Percentiles rank a stretch among this genome's conserved stretches.
phyloP scores from a whole-genome alignment of 2,329 filamentous ascomycete genomes.

The Exophiala spinifera region DNA sequence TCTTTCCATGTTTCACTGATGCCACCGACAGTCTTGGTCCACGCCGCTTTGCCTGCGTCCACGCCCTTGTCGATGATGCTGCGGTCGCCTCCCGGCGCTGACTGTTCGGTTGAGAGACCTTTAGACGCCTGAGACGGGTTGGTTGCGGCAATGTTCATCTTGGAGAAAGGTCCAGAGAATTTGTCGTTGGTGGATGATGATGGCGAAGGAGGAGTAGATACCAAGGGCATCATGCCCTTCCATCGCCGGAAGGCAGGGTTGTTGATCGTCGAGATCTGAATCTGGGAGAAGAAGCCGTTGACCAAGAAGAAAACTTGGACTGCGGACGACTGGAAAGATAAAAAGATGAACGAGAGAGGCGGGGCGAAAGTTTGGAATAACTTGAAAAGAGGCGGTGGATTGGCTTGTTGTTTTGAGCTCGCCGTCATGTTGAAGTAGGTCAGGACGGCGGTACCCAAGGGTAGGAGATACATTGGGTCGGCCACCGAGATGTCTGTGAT shows the following conservation, averaged over 20 bases:
- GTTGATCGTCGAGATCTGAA: slow-evolving; percentile 8
- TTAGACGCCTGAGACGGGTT: neutral
- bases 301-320: slow-evolving; percentile 19
- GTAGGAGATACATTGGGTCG: slow-evolving; percentile 77
- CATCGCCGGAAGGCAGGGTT: slow-evolving; percentile 4
- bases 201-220: neutral
- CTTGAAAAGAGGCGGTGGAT: slow-evolving; percentile 30
- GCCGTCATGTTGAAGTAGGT: slow-evolving; percentile 61
- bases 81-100: slow-evolving; percentile 16
- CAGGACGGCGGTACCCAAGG: slow-evolving; percentile 56
- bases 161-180: slow-evolving; percentile 1
- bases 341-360: slow-evolving; percentile 42
- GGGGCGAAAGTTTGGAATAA: slow-evolving; percentile 48
- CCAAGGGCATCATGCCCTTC: slow-evolving; percentile 4
- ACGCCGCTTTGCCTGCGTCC: slow-evolving; percentile 32
- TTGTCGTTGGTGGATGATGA: neutral
- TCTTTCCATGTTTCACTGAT: slow-evolving; percentile 8
- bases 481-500: slow-evolving; percentile 69
- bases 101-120: neutral
- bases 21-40: slow-evolving; percentile 6
- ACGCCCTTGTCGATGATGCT: slow-evolving; percentile 38
- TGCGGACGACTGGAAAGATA: slow-evolving; percentile 16
- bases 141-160: slow-evolving; percentile 16
- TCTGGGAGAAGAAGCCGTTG: slow-evolving; percentile 17
- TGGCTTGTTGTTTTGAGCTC: slow-evolving; percentile 27